Percentiles rank a stretch among this genome's conserved stretches.
Conservation (phyloP, 306 rosid species). For the Inga laurina region DNA sequence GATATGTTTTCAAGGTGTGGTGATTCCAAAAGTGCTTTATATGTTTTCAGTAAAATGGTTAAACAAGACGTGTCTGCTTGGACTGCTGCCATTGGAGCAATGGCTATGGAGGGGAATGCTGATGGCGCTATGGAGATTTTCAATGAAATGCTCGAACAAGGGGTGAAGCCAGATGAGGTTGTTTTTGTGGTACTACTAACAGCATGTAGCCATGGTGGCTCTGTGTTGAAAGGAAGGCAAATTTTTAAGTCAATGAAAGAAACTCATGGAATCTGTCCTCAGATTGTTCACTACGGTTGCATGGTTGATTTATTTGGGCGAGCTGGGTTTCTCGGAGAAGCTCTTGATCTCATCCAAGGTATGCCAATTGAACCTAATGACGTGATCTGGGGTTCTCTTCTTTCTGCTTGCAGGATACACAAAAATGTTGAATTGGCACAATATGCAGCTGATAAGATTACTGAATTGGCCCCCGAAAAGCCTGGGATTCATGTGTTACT, state of each 20-base stretch:
- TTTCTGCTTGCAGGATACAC: constrained; percentile 76
- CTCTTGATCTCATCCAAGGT: constrained; percentile 56
- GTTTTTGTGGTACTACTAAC: constrained; percentile 70
- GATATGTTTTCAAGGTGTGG: constrained; percentile 85
- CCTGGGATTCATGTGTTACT: constrained; percentile 63
- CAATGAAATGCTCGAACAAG: constrained; percentile 59
- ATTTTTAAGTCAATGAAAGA: constrained; percentile 61
- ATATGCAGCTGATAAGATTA: constrained; percentile 57
- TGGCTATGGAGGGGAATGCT: constrained; percentile 76
- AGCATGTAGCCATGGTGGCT: constrained; percentile 75
- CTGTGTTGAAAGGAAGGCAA: constrained; percentile 57
- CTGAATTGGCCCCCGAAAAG: constrained; percentile 50
- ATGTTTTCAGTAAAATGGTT: constrained; percentile 51
- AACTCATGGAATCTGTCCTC: constrained; percentile 51
- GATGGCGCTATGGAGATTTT: constrained; percentile 59
- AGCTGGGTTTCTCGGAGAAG: constrained; percentile 69
- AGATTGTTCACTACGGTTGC: constrained; percentile 74
- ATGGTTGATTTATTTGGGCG: constrained; percentile 82
- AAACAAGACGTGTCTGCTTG: constrained; percentile 67
- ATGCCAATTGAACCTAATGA: constrained; percentile 82
- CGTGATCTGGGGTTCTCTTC: constrained; percentile 75
- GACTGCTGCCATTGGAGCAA: constrained; percentile 83
- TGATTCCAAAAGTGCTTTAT: constrained; percentile 60
- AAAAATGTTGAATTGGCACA: constrained; percentile 59
- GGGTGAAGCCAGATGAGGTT: constrained; percentile 45